Conservation (phyloP, 768 basidiomycete species). For the Tricholoma terreum region DNA sequence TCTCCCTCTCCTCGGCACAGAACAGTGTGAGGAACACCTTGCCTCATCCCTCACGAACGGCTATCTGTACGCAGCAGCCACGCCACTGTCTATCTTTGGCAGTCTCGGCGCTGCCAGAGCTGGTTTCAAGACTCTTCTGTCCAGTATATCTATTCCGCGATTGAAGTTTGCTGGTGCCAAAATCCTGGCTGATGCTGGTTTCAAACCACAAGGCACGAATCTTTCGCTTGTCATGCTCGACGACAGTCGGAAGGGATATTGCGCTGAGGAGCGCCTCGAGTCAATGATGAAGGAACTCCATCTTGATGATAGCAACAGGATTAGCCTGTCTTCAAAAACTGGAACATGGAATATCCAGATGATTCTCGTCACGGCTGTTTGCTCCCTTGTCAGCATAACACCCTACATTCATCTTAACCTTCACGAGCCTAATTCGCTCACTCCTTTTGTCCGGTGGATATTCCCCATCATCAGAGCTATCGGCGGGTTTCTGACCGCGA, state of each 20-base stretch:
- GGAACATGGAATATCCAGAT: slow-evolving; percentile 7
- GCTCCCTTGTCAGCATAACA: no score
- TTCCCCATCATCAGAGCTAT: no score
- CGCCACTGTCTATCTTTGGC: slow-evolving; percentile 23
- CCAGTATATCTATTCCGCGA: slow-evolving; percentile 6
- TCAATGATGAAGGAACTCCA: slow-evolving; percentile 4
- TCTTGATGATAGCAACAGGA: neutral
- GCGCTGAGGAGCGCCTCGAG: slow-evolving; percentile 9
- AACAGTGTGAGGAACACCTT: no score
- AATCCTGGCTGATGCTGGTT: slow-evolving; percentile 10
- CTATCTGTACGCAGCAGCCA: slow-evolving; percentile 21
- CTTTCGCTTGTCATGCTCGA: slow-evolving; percentile 15
- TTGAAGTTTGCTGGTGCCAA: slow-evolving; percentile 7
- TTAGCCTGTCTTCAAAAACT: no score
- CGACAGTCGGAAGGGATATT: neutral
- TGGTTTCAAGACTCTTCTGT: slow-evolving; percentile 12
- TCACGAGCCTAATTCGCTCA: no score
- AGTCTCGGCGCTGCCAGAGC: slow-evolving; percentile 20
- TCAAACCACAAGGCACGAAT: slow-evolving; percentile 9
- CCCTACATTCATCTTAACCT: no score
- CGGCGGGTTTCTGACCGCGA: no score
- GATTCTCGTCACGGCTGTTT: no score
- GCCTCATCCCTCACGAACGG: no score
- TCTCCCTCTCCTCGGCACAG: no score
- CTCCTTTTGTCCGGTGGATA: no score